A percentile compares a stretch with the other conserved stretches of the same genome.
Conservation (phyloP, 768 basidiomycete species). For the Suillus discolor region DNA sequence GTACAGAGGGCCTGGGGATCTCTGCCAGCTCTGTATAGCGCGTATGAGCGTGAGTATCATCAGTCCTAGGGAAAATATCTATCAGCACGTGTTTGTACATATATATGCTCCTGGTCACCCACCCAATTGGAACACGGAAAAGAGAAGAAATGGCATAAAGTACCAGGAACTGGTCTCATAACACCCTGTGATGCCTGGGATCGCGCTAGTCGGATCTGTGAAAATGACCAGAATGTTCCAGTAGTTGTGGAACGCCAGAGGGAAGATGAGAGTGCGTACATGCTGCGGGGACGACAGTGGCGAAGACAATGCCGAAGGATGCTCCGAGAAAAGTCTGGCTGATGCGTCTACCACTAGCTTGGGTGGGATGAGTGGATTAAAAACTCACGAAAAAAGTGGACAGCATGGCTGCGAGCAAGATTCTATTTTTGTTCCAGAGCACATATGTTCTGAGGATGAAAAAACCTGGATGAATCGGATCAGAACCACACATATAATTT, state of each 20-base stretch:
- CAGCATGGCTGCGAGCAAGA: background rate
- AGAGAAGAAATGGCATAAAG: background rate
- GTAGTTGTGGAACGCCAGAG: background rate
- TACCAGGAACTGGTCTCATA: background rate
- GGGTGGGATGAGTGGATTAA: background rate
- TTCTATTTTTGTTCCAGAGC: background rate
- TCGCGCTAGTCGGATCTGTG: background rate
- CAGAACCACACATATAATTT: background rate
- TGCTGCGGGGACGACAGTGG: background rate
- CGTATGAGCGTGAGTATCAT: background rate
- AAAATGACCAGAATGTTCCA: background rate
- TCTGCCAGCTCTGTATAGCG: background rate
- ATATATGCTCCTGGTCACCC: background rate
- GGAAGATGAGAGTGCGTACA: background rate
- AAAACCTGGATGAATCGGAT: background rate
- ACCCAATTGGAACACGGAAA: background rate
- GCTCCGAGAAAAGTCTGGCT: background rate
- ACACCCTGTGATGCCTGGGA: background rate
- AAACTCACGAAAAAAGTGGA: background rate
- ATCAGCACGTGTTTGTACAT: background rate
- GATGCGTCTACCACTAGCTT: background rate
- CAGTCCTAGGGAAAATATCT: background rate
- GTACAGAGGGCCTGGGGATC: background rate
- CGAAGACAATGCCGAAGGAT: background rate
- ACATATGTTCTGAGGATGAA: background rate